These are phyloP conservation scores for Abelmoschus esculentus DNA, from an alignment of 345 rosid genomes.

Conservation along the genomic window DNA sequence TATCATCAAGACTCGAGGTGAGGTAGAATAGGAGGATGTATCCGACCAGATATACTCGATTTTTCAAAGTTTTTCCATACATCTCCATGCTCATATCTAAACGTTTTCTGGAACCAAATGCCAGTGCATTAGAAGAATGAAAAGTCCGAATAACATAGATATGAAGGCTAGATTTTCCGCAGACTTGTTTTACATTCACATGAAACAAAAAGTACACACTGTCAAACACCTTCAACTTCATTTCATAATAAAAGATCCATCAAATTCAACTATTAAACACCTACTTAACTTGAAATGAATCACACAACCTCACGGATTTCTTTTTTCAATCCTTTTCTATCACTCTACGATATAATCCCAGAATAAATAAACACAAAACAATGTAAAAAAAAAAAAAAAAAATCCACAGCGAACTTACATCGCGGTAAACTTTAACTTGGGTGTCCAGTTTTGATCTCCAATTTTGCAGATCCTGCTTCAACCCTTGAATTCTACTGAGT, in stretches of 20 bases:
- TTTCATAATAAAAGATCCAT: neutral
- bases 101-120: neutral
- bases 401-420: constrained; percentile 35
- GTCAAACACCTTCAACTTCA: neutral
- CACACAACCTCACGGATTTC: neutral
- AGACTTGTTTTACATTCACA: too few species aligned
- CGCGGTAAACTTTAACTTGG: constrained; percentile 78
- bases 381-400: neutral
- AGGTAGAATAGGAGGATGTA: neutral
- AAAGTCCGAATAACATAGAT: neutral
- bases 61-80: too few species aligned
- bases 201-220: too few species aligned
- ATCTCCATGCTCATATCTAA: neutral
- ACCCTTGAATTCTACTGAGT: constrained; percentile 69
- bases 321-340: neutral
- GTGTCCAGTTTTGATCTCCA: constrained; percentile 92
- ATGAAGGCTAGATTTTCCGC: too few species aligned
- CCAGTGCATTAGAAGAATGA: neutral
- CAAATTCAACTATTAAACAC: neutral
- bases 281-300: neutral
- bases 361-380: neutral
- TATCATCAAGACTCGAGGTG: neutral
- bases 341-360: neutral
- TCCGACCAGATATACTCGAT: neutral
- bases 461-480: constrained; percentile 93